Evolutionary conservation across 2,329 filamentous ascomycete species (phyloP).

Genomic region (Sclerotinia spermophila): DNA sequence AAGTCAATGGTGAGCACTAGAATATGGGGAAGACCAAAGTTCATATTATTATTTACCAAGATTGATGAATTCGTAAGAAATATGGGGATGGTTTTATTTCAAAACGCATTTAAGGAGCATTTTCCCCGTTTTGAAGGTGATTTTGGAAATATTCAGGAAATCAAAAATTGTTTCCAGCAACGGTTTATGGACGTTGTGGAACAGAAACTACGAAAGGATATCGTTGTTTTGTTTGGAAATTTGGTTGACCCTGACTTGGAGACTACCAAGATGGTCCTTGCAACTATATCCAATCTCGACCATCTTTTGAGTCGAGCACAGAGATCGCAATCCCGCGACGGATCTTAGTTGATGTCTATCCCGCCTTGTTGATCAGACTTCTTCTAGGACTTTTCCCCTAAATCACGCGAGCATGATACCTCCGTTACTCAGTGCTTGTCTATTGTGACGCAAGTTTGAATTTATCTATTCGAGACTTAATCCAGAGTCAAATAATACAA

Average conservation of each 20-base stretch:
- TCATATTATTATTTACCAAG: constrained; percentile 3
- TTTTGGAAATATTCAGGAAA: rapidly evolving
- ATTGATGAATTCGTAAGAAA: constrained; percentile 13
- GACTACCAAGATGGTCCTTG: neutral
- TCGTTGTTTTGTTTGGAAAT: neutral
- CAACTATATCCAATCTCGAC: neutral
- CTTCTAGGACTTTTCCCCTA: no score
- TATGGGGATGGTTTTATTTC: neutral
- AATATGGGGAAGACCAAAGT: neutral
- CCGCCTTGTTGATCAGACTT: no score
- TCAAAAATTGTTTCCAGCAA: neutral
- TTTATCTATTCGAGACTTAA: no score
- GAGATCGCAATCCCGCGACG: no score
- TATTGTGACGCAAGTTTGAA: no score
- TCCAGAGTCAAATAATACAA: no score
- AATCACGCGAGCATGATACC: no score
- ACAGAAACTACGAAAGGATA: neutral
- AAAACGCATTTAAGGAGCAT: neutral
- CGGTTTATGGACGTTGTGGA: neutral
- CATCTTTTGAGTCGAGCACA: neutral
- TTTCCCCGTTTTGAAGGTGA: neutral
- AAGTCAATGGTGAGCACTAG: neutral
- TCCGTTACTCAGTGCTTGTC: no score
- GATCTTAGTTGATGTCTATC: no score
- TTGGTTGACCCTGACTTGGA: neutral